A percentile compares a stretch with the other conserved stretches of the same genome.
Conservation (phyloP, 2,329 filamentous ascomycete species). For the Hymenoscyphus salicellus region DNA sequence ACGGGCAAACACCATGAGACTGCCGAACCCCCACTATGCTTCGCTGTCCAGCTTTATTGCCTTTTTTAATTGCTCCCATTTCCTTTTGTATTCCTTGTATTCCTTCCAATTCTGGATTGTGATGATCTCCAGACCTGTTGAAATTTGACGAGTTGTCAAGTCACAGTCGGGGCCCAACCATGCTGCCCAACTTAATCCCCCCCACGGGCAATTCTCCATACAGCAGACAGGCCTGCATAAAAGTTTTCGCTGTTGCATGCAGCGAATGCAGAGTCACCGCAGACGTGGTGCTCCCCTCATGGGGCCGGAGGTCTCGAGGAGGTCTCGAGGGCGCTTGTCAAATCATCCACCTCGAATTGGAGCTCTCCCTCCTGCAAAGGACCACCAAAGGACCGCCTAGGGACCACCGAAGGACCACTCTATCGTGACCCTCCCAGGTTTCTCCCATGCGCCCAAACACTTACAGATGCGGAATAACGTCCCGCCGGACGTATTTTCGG, state of each 20-base stretch:
- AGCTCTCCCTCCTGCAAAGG: neutral
- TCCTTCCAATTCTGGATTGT: neutral
- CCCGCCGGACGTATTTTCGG: neutral
- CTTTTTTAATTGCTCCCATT: neutral
- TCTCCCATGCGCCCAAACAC: constrained; percentile 8
- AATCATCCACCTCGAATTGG: constrained; percentile 4
- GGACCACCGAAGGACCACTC: neutral
- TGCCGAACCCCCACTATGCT: neutral
- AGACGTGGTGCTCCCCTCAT: constrained; percentile 1
- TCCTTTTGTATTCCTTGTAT: neutral
- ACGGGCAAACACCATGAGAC: neutral
- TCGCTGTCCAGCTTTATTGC: neutral
- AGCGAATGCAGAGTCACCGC: neutral
- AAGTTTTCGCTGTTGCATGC: neutral
- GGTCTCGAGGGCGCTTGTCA: neutral
- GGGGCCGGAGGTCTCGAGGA: no score
- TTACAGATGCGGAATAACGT: constrained; percentile 10
- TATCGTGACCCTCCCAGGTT: neutral
- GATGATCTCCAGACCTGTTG: neutral
- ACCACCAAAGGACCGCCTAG: no score
- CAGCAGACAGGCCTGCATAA: neutral
- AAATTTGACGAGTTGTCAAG: neutral
- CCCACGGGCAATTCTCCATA: neutral
- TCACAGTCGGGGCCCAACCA: neutral
- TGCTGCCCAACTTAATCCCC: neutral